Conservation (phyloP, 345 rosid genomes). For the Populus tremula region DNA sequence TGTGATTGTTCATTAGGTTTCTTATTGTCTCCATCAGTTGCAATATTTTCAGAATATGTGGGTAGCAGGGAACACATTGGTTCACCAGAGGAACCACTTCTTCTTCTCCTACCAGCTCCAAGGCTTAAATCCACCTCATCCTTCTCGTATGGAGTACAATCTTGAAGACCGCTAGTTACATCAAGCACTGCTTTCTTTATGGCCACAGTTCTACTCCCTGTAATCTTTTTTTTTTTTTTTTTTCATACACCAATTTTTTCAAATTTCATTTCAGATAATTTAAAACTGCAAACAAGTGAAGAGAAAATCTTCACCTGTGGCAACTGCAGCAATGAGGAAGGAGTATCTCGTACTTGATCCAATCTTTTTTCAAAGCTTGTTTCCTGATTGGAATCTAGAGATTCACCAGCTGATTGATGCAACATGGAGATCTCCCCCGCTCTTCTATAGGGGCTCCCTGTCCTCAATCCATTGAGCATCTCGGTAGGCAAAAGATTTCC, state of each 20-base stretch:
- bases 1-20: slow-evolving; percentile 18
- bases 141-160: slow-evolving; percentile 30
- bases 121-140: slow-evolving; percentile 5
- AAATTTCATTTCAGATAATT: background rate
- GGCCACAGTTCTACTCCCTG: slow-evolving; percentile 41
- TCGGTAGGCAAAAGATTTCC: slow-evolving; percentile 36
- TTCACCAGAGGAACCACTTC: slow-evolving; percentile 26
- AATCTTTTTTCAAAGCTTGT: slow-evolving; percentile 24
- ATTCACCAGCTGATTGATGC: slow-evolving; percentile 10
- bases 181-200: slow-evolving; percentile 60
- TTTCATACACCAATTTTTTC: background rate
- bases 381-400: slow-evolving; percentile 21
- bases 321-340: slow-evolving; percentile 12
- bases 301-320: slow-evolving; percentile 33
- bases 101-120: slow-evolving; percentile 29
- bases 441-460: slow-evolving; percentile 23
- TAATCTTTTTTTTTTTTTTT: slow-evolving; percentile 35
- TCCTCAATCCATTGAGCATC: slow-evolving; percentile 28
- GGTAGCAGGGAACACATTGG: slow-evolving; percentile 37
- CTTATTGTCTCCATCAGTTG: slow-evolving; percentile 20
- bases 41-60: slow-evolving; percentile 17
- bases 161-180: slow-evolving; percentile 46
- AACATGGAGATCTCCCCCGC: slow-evolving; percentile 16
- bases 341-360: slow-evolving; percentile 30
- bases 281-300: background rate